Evolutionary conservation across 306 rosid species (phyloP), one percentile per base, ranked within the genome.

Genomic region (Lathyrus sativus): DNA sequence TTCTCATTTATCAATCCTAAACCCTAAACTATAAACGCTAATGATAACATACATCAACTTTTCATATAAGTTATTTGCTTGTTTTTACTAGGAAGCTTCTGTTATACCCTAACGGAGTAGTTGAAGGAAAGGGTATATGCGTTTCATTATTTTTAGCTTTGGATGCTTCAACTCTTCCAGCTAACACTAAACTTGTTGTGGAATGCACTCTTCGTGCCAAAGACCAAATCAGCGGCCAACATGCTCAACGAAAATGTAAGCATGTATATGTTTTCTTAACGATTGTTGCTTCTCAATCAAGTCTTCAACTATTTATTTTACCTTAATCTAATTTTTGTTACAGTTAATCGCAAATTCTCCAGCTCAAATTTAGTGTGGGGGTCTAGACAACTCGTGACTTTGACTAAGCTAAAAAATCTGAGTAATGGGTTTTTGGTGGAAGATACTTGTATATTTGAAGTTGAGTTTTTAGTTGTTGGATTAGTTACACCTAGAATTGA

Each of bases 391-490:
- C 26, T 80, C 4, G 6, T 84, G 72, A n/a, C 81, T 0, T 22
- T 77, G 74, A 53, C 83, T 26, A 77, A 56, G 39, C 12, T 84
- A 2, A 62, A 68, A 38, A 71, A 84, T 28, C 62, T 68, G 7
- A 28, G 49, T 0, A 41, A 4, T 33, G 85, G 85, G 0, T 50
- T 70, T 57, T 29, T 84, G 29, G 65, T 77, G 63, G 24, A 9
- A 0, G 70, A 80, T 68, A 35, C 6, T 1, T 77, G 83, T 55
- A 58, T 84, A 8, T 41, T 80, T 26, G 81, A 77, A 64, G 51
- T 60, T 42, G 72, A 83, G 17, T 18, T 74, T 37, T 51, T 17
- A 51, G 50, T 84, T 64, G 59, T 80, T 70, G 83, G 88, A 8
- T 11, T 62, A 50, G 26, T 83, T 15, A 71, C 17, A 2, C 24